phyloP scores from a whole-genome alignment of 2,329 filamentous ascomycete species.

The Exophiala aquamarina region DNA sequence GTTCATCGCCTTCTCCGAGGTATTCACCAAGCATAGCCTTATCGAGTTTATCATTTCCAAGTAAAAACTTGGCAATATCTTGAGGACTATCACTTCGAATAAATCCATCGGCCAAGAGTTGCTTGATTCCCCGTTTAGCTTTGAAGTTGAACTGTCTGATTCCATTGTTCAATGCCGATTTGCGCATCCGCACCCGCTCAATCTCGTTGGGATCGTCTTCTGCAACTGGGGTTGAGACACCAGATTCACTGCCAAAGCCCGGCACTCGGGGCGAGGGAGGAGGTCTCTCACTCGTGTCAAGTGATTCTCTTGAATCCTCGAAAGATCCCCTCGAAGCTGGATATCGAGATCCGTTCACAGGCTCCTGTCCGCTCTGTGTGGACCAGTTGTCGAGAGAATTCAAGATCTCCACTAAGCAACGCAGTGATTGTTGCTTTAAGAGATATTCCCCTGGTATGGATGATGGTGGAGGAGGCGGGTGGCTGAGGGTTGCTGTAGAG shows the following conservation, averaged over 20 bases:
- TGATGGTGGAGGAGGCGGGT: slow-evolving; percentile 45
- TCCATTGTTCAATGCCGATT: slow-evolving; percentile 86
- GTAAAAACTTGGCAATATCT: slow-evolving; percentile 81
- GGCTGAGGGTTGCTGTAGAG: slow-evolving; percentile 72
- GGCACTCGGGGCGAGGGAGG: slow-evolving; percentile 63
- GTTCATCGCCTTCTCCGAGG: slow-evolving; percentile 86
- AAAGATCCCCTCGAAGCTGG: slow-evolving; percentile 51
- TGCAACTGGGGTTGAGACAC: slow-evolving; percentile 65
- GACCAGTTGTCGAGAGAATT: slow-evolving; percentile 94
- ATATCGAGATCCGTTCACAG: slow-evolving; percentile 35
- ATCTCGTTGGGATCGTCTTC: slow-evolving; percentile 92
- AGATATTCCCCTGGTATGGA: slow-evolving; percentile 81
- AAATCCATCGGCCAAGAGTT: slow-evolving; percentile 80
- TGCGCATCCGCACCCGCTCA: slow-evolving; percentile 91
- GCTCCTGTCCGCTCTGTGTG: slow-evolving; percentile 61
- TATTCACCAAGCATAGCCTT: slow-evolving; percentile 93
- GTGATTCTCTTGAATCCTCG: slow-evolving; percentile 67
- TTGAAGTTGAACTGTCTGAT: slow-evolving; percentile 97
- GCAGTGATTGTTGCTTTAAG: slow-evolving; percentile 84
- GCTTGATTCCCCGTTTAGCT: slow-evolving; percentile 87
- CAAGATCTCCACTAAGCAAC: slow-evolving; percentile 83
- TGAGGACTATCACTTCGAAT: slow-evolving; percentile 75
- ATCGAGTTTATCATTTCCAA: slow-evolving; percentile 79
- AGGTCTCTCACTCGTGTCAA: slow-evolving; percentile 62
- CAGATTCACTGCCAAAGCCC: slow-evolving; percentile 51